Base-by-base conservation (phyloP, 2,329 filamentous ascomycete genomes). In the Aspergillus terreus region DNA sequence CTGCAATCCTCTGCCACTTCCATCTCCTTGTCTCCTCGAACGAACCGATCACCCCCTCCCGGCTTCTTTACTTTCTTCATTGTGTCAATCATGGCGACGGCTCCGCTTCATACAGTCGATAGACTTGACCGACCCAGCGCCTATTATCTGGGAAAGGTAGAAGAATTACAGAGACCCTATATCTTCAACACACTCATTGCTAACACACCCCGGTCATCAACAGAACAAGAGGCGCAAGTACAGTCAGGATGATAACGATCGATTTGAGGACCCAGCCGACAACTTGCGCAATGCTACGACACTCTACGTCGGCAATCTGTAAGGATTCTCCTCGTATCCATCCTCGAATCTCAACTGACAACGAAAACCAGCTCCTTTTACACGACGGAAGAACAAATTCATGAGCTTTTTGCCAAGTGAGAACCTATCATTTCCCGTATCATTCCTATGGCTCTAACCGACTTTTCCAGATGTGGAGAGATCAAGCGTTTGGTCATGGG, bases 401-500 rank as follows among this genome's bases (percentile, higher is more conserved):
- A 97, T 73, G 92, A 97, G 74, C 84, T 96, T 44, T 96, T 96
- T 72, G 85, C 87, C 53, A 96, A 96, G 80, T 92, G 63, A 56
- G 74, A 46, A 27, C 36, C 10, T 4, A 42, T 11, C 23, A 23
- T 42, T 6, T 25, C 4, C 35, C 10, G 32, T 10, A 25, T 47
- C 17, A 21, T 15, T 32, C 23, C 11, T 1, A 25, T 42, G n/a
- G 17, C 32, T 17, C 30, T 57, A 51, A 67, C 40, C 35, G 30
- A 15, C 40, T 43, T 43, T 32, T 53, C 27, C 49, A 83, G 81
- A 69, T 86, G 91, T 73, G 94, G 94, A 65, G 94, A 97, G 77
- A 95, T 99, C 75, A 99, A 99, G 76, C 89, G 94, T 25, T 83
- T 99, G 44, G 84, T 99, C 59, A 99, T 99, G 94, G 94, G 94